phyloP scores from a whole-genome alignment of 2,329 filamentous ascomycete species.

The Endothia cerciana region DNA sequence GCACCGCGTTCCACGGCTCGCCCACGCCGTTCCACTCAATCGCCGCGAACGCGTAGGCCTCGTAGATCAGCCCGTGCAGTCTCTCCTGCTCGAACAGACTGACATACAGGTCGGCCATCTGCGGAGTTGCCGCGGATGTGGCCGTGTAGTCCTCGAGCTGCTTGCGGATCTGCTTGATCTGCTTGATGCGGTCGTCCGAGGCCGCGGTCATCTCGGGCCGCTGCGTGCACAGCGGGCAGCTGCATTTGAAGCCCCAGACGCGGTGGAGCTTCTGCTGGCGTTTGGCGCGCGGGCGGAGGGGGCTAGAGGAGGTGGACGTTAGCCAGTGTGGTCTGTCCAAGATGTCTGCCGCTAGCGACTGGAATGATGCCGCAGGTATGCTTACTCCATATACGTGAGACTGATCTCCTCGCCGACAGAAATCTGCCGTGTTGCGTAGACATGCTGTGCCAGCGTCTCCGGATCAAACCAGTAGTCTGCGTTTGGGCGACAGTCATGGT shows the following conservation, averaged over 20 bases:
- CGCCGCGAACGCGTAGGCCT: conserved; percentile 44
- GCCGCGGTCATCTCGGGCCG: conserved; percentile 34
- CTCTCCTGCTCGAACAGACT: conserved; percentile 46
- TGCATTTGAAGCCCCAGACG: conserved; percentile 47
- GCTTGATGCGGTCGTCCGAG: conserved; percentile 44
- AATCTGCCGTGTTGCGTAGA: conserved; percentile 46
- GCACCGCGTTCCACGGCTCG: conserved; percentile 43
- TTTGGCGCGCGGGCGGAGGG: conserved; percentile 36
- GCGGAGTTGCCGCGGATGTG: conserved; percentile 38
- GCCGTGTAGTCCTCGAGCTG: conserved; percentile 40
- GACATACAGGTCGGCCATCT: conserved; percentile 45
- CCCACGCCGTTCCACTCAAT: conserved; percentile 45
- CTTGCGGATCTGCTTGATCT: conserved; percentile 38
- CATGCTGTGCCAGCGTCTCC: conserved; percentile 43
- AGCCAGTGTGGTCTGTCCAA: neutral
- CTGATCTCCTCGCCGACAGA: conserved; percentile 48
- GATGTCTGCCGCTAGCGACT: too few species aligned
- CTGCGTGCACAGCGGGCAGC: conserved; percentile 44
- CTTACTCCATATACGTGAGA: conserved; percentile 47
- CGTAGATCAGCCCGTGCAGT: conserved; percentile 40
- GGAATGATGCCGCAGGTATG: too few species aligned
- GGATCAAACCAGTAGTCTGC: conserved; percentile 48
- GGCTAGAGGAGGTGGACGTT: conserved; percentile 29
- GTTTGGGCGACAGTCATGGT: conserved; percentile 52
- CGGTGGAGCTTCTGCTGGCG: conserved; percentile 38